Evolutionary conservation across 441 rosid species (phyloP), one percentile per base, ranked within the genome.

Genomic region (Pelargonium citronellum): DNA sequence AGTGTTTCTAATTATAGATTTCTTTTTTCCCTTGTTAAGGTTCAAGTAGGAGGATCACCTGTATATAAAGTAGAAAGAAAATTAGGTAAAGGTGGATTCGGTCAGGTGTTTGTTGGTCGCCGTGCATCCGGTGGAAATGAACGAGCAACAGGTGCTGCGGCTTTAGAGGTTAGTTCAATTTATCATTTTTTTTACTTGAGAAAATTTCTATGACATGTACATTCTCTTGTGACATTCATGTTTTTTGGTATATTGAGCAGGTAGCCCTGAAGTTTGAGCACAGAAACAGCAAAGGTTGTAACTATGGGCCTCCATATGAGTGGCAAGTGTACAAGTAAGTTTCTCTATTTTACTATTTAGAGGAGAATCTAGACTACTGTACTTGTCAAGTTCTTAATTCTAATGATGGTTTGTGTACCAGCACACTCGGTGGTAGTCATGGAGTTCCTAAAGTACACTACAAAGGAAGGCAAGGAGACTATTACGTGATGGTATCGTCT

Each of bases 201-300:
- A 22, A 30, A 51, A 43, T 69, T 17, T 20, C 17, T 37, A 37
- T 27, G 12, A 11, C 1, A 7, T 2, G n/a, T n/a, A 5, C 10
- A 64, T 66, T 5, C 43, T 13, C 5, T 16, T 68, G 13, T 2
- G 10, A n/a, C 68, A 64, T 66, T 67, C 22, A 7, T 51, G 46
- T 37, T 39, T 71, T 6, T 20, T 72, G 67, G 8, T 58, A 1
- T 58, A 64, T 7, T 53, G 17, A 19, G 49, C 75, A 95, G 99
- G 99, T 95, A 71, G 99, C 99, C 69, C 73, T 95, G 68, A 95
- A 95, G 78, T 95, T 95, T 81, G 99, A 95, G 88, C 99, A 95
- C 62, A 80, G 91, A 79, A 95, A 83, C 78, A 95, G 99, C 84
- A 95, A 95, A 78, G 99, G 99, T 64, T 95, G 99, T 79, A 95